Percentiles rank a stretch among this genome's conserved stretches.
Evolutionary conservation across 2,329 filamentous ascomycete genomes (phyloP).

Genomic region (Fonsecaea monophora): DNA sequence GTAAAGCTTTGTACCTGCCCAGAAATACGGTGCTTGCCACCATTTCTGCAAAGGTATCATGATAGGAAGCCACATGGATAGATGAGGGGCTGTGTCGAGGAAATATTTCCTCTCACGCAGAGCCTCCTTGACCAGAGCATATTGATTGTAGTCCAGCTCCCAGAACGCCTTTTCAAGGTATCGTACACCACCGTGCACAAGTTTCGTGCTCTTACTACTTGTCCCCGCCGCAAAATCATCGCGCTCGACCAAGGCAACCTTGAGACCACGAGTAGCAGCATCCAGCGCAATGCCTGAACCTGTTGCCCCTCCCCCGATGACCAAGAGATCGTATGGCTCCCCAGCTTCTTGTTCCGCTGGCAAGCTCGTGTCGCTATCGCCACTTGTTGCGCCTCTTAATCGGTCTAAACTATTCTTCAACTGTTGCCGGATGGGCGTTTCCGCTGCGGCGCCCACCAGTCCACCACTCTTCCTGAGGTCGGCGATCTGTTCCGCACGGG

Average conservation of each 20-base stretch:
- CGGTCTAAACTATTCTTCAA: slow-evolving; percentile 33
- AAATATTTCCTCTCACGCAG: slow-evolving; percentile 84
- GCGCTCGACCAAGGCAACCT: slow-evolving; percentile 79
- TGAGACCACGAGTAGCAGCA: slow-evolving; percentile 77
- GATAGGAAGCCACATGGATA: slow-evolving; percentile 80
- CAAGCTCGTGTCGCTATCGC: slow-evolving; percentile 33
- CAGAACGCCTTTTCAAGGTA: slow-evolving; percentile 87
- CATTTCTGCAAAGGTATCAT: slow-evolving; percentile 82
- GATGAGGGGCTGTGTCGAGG: slow-evolving; percentile 80
- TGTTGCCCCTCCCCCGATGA: slow-evolving; percentile 81
- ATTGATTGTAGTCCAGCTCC: slow-evolving; percentile 85
- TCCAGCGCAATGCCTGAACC: slow-evolving; percentile 82
- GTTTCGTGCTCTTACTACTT: slow-evolving; percentile 85
- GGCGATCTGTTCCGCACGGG: slow-evolving; percentile 58
- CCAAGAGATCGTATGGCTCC: slow-evolving; percentile 74
- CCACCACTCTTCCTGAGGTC: slow-evolving; percentile 56
- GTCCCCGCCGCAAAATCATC: slow-evolving; percentile 84
- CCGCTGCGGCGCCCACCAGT: slow-evolving; percentile 43
- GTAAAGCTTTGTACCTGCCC: slow-evolving; percentile 77
- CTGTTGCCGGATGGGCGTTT: slow-evolving; percentile 35
- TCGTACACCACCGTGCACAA: slow-evolving; percentile 83
- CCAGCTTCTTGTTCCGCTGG: slow-evolving; percentile 45
- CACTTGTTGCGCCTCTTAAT: slow-evolving; percentile 33
- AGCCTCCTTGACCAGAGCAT: slow-evolving; percentile 77
- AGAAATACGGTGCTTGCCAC: slow-evolving; percentile 82